Evolutionary conservation across 345 rosid species (phyloP).

Genomic region (Nephelium lappaceum): DNA sequence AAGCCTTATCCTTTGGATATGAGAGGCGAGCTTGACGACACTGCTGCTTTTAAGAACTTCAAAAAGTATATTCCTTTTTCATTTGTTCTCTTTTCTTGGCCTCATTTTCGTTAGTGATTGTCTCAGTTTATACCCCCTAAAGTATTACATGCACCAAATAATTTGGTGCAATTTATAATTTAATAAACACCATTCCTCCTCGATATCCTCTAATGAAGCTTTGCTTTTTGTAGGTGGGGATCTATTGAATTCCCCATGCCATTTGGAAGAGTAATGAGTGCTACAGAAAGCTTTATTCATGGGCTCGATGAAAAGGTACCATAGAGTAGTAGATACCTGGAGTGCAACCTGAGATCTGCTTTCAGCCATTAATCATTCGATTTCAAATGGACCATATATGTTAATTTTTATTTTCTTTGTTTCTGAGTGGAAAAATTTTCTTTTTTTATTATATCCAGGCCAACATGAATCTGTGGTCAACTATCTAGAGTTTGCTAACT

Average conservation of each 20-base stretch:
- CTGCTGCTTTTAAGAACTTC: conserved; percentile 97
- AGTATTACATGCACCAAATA: not conserved
- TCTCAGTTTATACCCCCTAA: not conserved
- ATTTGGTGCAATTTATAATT: conserved; percentile 3
- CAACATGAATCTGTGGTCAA: not conserved
- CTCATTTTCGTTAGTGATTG: not conserved
- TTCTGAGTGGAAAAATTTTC: not conserved
- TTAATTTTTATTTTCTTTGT: not conserved
- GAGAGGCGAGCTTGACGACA: conserved; percentile 99
- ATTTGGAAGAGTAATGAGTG: conserved; percentile 93
- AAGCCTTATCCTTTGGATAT: conserved; percentile 98
- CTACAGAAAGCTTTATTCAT: conserved; percentile 86
- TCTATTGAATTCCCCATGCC: conserved; percentile 90
- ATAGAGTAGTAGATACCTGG: conserved; percentile 6
- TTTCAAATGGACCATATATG: not conserved
- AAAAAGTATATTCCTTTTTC: conserved; percentile 59
- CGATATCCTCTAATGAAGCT: conserved; percentile 22
- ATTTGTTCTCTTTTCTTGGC: not conserved
- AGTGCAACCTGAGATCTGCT: conserved; percentile 8
- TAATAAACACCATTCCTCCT: not conserved
- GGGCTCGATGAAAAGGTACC: conserved; percentile 94
- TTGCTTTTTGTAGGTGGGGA: conserved; percentile 72
- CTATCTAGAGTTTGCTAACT: not conserved
- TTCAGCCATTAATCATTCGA: conserved; percentile 12
- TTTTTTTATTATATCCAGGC: not conserved